These are phyloP conservation scores for Boeremia lycopersici DNA, from an alignment of 2,329 filamentous ascomycete genomes.

Conservation along the genomic window DNA sequence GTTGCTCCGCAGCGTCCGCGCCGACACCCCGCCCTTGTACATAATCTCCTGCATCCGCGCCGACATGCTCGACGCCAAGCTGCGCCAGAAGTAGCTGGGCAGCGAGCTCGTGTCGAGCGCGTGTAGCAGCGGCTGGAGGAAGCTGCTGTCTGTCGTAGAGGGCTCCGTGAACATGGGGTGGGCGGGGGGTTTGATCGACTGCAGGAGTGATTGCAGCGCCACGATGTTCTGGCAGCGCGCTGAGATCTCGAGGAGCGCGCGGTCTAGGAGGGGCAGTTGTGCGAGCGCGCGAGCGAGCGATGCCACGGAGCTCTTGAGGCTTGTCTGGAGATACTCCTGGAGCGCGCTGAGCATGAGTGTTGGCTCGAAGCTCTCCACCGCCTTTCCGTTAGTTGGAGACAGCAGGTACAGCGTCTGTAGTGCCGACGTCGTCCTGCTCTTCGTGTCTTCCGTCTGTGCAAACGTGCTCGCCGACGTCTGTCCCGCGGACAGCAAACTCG, in stretches of 20 bases:
- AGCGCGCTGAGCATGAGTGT: conserved; percentile 75
- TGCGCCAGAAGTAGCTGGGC: conserved; percentile 91
- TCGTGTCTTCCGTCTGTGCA: conserved; percentile 73
- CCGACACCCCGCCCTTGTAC: conserved; percentile 79
- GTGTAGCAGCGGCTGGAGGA: conserved; percentile 74
- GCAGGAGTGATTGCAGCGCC: conserved; percentile 81
- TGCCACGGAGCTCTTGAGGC: conserved; percentile 78
- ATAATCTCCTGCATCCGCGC: conserved; percentile 84
- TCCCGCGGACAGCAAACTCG: conserved; percentile 53
- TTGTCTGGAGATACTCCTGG: conserved; percentile 80
- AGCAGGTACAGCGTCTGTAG: conserved; percentile 79
- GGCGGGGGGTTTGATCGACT: conserved; percentile 67
- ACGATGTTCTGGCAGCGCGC: conserved; percentile 88
- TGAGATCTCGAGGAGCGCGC: conserved; percentile 80
- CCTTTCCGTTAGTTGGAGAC: conserved; percentile 66
- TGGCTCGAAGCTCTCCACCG: conserved; percentile 63
- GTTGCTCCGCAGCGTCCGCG: conserved; percentile 78
- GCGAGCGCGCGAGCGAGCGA: conserved; percentile 76
- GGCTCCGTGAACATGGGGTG: conserved; percentile 66
- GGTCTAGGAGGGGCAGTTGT: conserved; percentile 80
- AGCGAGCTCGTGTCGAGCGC: conserved; percentile 87
- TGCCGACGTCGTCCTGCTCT: conserved; percentile 74
- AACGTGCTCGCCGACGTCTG: conserved; percentile 55
- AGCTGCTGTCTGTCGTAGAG: conserved; percentile 52
- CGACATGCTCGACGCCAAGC: conserved; percentile 77